phyloP scores from a whole-genome alignment of 805 yeast genomes.

The Ogataea populi-albae region DNA sequence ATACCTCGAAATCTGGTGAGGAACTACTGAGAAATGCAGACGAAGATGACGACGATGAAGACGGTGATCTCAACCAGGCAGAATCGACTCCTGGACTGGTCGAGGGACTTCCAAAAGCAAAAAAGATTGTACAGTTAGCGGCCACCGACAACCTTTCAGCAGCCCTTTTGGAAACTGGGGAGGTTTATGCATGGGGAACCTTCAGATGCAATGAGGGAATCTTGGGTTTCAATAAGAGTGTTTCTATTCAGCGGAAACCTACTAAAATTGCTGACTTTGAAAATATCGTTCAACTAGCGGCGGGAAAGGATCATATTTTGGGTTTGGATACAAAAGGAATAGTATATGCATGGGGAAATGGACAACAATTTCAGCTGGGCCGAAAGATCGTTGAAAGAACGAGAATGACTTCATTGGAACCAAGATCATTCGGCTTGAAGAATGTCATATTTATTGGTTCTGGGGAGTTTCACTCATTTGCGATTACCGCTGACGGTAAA shows the following conservation, averaged over 20 bases:
- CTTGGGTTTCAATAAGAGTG: slow-evolving; percentile 72
- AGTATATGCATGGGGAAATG: slow-evolving; percentile 97
- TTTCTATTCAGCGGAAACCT: slow-evolving; percentile 66
- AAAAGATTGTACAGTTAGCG: slow-evolving; percentile 70
- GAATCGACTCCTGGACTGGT: slow-evolving; percentile 89
- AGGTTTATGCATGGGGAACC: slow-evolving; percentile 97
- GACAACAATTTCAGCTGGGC: slow-evolving; percentile 90
- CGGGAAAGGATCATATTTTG: slow-evolving; percentile 90
- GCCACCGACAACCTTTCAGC: slow-evolving; percentile 93
- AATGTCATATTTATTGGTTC: slow-evolving; percentile 78
- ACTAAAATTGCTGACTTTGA: slow-evolving; percentile 55
- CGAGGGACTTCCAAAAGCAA: slow-evolving; percentile 56
- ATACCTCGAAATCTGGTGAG: slow-evolving; percentile 57
- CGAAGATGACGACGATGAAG: slow-evolving; percentile 57
- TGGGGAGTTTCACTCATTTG: slow-evolving; percentile 96
- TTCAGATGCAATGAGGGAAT: slow-evolving; percentile 92
- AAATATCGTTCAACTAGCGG: slow-evolving; percentile 76
- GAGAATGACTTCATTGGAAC: slow-evolving; percentile 68
- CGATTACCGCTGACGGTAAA: slow-evolving; percentile 67
- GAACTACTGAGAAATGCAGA: slow-evolving; percentile 71
- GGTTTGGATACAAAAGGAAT: slow-evolving; percentile 82
- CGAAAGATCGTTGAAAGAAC: slow-evolving; percentile 79
- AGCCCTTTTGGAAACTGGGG: slow-evolving; percentile 74
- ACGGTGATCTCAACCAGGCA: slow-evolving; percentile 80
- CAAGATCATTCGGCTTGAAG: slow-evolving; percentile 79